Percentiles rank a stretch among this genome's conserved stretches.
Conservation (phyloP, 768 basidiomycete species). For the Pluteus cervinus region DNA sequence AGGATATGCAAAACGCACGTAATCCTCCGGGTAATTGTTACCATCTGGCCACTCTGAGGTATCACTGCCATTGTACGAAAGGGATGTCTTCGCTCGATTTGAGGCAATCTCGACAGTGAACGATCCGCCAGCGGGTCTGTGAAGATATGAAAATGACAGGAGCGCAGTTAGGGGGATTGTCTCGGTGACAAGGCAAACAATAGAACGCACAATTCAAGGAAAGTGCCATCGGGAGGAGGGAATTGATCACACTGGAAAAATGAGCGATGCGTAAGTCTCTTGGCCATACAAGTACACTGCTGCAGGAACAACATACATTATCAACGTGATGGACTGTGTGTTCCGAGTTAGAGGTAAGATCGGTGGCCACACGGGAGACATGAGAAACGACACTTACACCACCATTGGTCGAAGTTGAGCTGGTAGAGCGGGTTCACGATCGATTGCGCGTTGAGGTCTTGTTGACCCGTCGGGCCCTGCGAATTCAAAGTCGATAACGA, state of each 20-base stretch:
- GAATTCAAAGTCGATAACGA: background rate
- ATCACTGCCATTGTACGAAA: constrained; percentile 34
- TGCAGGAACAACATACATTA: constrained; percentile 16
- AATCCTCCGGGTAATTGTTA: constrained; percentile 33
- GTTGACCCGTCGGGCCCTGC: constrained; percentile 22
- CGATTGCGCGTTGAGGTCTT: constrained; percentile 31
- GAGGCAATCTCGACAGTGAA: constrained; percentile 45
- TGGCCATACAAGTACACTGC: background rate
- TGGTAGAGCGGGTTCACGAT: constrained; percentile 39
- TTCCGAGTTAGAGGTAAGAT: constrained; percentile 3
- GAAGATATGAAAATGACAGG: background rate
- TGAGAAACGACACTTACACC: constrained; percentile 29
- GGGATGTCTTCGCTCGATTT: constrained; percentile 41
- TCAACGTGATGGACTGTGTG: constrained; percentile 30
- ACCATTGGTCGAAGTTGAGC: constrained; percentile 34
- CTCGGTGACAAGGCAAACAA: too few species aligned
- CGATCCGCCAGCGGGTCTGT: constrained; percentile 40
- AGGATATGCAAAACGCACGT: constrained; percentile 23
- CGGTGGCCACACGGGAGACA: too few species aligned
- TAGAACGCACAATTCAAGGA: constrained; percentile 34
- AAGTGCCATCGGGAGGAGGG: constrained; percentile 35
- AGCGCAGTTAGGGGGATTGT: too few species aligned
- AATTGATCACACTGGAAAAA: constrained; percentile 31
- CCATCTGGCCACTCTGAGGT: constrained; percentile 43
- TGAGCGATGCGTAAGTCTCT: constrained; percentile 1